These are phyloP conservation scores for Oryza meridionalis DNA, from an alignment of 176 grass and related monocot genomes.

Conservation along the genomic window DNA sequence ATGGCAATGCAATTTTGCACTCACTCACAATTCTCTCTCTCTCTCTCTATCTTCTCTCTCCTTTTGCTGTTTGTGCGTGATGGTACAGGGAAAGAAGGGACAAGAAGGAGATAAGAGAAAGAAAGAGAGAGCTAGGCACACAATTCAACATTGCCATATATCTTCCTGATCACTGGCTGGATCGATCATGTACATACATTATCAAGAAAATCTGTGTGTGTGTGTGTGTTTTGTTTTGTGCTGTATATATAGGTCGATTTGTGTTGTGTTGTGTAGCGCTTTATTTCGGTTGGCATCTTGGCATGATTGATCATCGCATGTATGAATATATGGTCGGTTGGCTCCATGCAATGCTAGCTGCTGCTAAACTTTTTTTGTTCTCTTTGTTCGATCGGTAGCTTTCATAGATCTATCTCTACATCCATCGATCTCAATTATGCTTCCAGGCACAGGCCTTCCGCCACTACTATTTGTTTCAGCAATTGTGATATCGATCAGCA, in stretches of 20 bases:
- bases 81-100: slow-evolving; percentile 5
- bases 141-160: neutral
- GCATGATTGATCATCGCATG: neutral
- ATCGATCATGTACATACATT: neutral
- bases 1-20: neutral
- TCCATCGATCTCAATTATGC: neutral
- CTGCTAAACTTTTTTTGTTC: neutral
- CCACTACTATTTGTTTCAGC: neutral
- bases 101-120: neutral
- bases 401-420: neutral
- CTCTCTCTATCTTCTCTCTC: neutral
- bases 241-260: neutral
- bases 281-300: neutral
- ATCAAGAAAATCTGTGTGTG: neutral
- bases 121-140: slow-evolving; percentile 5
- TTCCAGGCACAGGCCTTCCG: neutral
- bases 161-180: neutral
- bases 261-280: neutral
- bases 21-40: neutral
- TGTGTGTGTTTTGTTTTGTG: neutral
- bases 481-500: neutral
- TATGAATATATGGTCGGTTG: neutral
- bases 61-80: neutral
- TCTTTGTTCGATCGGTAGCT: neutral
- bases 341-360: neutral